Conservation (phyloP, 2,329 filamentous ascomycete species). For the Fusarium praegraminearum region DNA sequence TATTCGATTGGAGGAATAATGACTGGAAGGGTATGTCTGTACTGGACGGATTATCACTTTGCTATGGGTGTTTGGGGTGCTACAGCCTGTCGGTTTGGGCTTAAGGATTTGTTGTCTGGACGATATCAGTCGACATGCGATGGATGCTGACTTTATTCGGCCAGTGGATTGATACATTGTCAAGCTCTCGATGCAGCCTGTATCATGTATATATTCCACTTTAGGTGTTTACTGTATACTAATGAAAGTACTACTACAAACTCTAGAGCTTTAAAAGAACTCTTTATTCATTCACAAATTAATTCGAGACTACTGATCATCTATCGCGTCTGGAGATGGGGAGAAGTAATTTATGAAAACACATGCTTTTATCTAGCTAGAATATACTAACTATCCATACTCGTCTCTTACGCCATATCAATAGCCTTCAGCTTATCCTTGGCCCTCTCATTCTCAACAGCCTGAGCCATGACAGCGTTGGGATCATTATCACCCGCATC, state of each 20-base stretch:
- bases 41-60: constrained; percentile 1
- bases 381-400: neutral
- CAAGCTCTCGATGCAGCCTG: neutral
- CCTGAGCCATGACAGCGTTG: constrained; percentile 36
- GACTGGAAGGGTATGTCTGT: neutral
- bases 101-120: neutral
- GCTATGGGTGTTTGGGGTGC: constrained; percentile 7
- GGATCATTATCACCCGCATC: constrained; percentile 39
- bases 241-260: neutral
- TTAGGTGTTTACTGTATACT: neutral
- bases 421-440: constrained; percentile 35
- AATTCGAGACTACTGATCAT: neutral
- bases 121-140: neutral
- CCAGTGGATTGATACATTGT: neutral
- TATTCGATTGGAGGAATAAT: neutral
- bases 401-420: constrained; percentile 25
- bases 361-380: neutral
- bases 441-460: constrained; percentile 28
- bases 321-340: neutral
- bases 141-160: neutral
- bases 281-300: neutral
- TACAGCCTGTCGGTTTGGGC: neutral
- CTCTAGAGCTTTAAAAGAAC: neutral
- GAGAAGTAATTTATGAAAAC: neutral
- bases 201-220: neutral